Conservation (phyloP, 2,329 filamentous ascomycete species). For the Tolypocladium inflatum region DNA sequence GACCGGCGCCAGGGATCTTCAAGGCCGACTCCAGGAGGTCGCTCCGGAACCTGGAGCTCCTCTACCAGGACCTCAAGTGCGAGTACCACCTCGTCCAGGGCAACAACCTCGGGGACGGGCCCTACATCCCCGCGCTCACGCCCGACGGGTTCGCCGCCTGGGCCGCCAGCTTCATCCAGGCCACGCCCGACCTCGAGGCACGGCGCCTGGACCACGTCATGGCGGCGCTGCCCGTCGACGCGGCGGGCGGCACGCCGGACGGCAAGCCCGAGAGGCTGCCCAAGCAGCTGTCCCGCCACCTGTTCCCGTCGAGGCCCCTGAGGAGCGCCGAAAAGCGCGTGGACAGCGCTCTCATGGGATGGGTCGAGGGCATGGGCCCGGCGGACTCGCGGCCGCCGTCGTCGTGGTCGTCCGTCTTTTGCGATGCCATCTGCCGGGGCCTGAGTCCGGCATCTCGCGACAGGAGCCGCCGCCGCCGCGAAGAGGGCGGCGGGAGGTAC, state of each 20-base stretch:
- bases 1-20: slow-evolving; percentile 37
- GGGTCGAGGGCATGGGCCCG: slow-evolving; percentile 12
- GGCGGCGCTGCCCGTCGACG: slow-evolving; percentile 57
- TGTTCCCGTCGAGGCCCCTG: slow-evolving; percentile 56
- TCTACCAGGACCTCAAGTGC: slow-evolving; percentile 45
- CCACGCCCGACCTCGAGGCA: slow-evolving; percentile 68
- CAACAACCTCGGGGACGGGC: slow-evolving; percentile 35
- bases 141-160: slow-evolving; percentile 60
- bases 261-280: slow-evolving; percentile 65
- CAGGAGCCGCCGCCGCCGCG: not conserved
- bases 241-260: slow-evolving; percentile 44
- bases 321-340: slow-evolving; percentile 48
- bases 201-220: slow-evolving; percentile 60
- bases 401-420: slow-evolving; percentile 1
- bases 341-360: slow-evolving; percentile 46
- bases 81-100: slow-evolving; percentile 57
- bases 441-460: not conserved
- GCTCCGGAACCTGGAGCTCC: slow-evolving; percentile 24
- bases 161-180: slow-evolving; percentile 63
- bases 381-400: not conserved
- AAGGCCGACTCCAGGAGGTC: slow-evolving; percentile 22
- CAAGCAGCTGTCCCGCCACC: slow-evolving; percentile 63
- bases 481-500: not conserved
- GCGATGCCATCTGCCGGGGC: slow-evolving; percentile 1
- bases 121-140: slow-evolving; percentile 55